These are phyloP conservation scores for Crucihimalaya himalaica DNA, from an alignment of 345 rosid species.

Conservation along the genomic window DNA sequence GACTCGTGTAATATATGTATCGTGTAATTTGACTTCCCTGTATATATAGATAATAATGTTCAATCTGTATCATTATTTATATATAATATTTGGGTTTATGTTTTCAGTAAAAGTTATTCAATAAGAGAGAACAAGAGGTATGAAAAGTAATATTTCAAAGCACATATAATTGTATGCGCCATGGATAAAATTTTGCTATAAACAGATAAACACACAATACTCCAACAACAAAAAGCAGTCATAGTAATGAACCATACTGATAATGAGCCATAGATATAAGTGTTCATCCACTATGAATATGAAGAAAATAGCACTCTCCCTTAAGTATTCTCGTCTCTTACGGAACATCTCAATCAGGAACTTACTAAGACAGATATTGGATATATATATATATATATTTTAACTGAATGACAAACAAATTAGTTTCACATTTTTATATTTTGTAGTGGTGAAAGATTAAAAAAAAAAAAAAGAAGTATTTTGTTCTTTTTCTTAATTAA, in stretches of 20 bases:
- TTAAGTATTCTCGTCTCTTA: constrained; percentile 10
- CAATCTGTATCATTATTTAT: background rate
- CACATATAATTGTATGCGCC: constrained; percentile 21
- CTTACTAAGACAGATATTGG: background rate
- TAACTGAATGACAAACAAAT: background rate
- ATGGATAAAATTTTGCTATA: constrained; percentile 27
- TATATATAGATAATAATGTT: background rate
- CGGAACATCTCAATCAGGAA: constrained; percentile 9
- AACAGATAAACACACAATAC: background rate
- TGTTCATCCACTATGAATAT: background rate
- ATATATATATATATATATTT: too few species aligned
- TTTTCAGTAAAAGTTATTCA: background rate
- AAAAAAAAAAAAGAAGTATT: background rate
- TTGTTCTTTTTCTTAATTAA: too few species aligned
- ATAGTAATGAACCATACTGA: background rate
- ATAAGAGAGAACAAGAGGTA: background rate
- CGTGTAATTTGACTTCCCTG: background rate
- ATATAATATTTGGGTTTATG: background rate
- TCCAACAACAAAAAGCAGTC: constrained; percentile 18
- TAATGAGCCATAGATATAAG: constrained; percentile 5
- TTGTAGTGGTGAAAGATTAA: background rate
- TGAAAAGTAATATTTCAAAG: background rate
- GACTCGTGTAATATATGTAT: background rate
- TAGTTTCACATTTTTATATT: background rate
- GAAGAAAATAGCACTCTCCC: constrained; percentile 5